phyloP scores from a whole-genome alignment of 441 rosid genomes.

The Raphanus hybrid region DNA sequence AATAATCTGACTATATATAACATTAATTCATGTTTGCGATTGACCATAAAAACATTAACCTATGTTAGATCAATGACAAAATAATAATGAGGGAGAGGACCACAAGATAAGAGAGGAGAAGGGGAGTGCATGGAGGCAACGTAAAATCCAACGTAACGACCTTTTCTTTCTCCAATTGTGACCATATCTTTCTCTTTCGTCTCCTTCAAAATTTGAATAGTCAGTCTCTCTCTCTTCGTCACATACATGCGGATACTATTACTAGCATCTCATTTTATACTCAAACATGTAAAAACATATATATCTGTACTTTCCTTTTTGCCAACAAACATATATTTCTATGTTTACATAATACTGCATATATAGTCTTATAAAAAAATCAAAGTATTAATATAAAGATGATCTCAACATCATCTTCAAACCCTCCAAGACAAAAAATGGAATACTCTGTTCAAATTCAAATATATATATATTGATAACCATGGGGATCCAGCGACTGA shows the following conservation, averaged over 20 bases:
- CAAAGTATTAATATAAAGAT: too few species aligned
- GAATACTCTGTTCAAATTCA: too few species aligned
- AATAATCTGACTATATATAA: neutral
- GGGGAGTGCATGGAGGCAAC: constrained; percentile 44
- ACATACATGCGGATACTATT: constrained; percentile 28
- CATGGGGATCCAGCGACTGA: too few species aligned
- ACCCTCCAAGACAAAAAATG: too few species aligned
- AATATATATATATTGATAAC: too few species aligned
- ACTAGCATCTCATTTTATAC: constrained; percentile 32
- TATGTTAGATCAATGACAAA: constrained; percentile 13
- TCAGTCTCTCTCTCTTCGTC: constrained; percentile 24
- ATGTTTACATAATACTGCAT: neutral
- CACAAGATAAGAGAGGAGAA: constrained; percentile 36
- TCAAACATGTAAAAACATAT: neutral
- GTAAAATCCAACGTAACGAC: constrained; percentile 44
- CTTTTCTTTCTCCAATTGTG: constrained; percentile 37
- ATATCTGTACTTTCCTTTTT: neutral
- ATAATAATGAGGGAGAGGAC: constrained; percentile 39
- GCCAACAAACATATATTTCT: neutral
- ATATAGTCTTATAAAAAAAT: too few species aligned
- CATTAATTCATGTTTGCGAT: constrained; percentile 3
- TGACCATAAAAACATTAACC: neutral
- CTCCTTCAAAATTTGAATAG: constrained; percentile 29
- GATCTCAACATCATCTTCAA: too few species aligned
- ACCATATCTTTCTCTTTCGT: constrained; percentile 28